Conservation (phyloP, 106 monocot species). For the Dioscorea zingiberensis region DNA sequence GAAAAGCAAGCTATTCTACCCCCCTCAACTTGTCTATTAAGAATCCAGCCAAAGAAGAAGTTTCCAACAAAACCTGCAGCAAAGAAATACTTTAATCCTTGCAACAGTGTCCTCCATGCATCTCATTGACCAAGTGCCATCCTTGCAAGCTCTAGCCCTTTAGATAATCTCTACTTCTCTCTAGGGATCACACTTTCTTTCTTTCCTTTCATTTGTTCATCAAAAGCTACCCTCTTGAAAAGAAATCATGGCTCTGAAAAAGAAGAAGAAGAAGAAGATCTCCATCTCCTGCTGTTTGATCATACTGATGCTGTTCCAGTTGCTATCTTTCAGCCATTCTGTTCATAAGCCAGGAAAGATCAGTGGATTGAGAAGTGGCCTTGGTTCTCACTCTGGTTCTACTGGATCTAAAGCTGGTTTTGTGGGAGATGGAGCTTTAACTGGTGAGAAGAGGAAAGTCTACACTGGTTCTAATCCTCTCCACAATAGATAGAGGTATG, state of each 20-base stretch:
- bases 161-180: too few relatives aligned
- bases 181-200: neutral
- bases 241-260: too few relatives aligned
- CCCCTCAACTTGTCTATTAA: too few relatives aligned
- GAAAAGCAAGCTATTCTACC: neutral
- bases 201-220: too few relatives aligned
- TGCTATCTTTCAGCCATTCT: neutral
- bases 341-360: neutral
- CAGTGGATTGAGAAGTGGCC: too few relatives aligned
- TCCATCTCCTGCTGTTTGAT: neutral
- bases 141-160: neutral
- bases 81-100: slow-evolving; percentile 1
- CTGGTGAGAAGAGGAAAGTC: slow-evolving; percentile 2
- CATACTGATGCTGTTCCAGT: neutral
- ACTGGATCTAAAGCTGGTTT: neutral
- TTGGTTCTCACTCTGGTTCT: neutral
- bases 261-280: too few relatives aligned
- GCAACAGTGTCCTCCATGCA: neutral
- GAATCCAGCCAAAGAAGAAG: neutral
- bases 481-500: neutral
- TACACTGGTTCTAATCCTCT: neutral
- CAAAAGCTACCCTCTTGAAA: too few relatives aligned
- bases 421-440: neutral
- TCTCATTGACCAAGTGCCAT: neutral
- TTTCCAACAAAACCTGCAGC: slow-evolving; percentile 1